These are phyloP conservation scores for Hericium coralloides DNA, from an alignment of 768 basidiomycete genomes.

Conservation along the genomic window DNA sequence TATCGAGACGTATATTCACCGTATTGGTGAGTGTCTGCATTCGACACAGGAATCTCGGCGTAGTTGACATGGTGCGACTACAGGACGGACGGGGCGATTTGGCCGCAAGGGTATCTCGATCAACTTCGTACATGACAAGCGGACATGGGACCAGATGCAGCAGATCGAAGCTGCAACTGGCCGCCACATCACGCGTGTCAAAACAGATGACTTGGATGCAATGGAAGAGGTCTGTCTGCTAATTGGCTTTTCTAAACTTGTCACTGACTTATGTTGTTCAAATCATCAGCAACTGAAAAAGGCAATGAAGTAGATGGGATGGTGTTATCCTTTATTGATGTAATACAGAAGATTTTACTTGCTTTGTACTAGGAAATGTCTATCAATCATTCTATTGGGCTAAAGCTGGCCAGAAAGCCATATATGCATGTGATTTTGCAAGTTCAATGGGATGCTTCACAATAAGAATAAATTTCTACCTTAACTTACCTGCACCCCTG, in stretches of 20 bases:
- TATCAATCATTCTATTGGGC: too few species aligned
- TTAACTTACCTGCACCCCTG: too few species aligned
- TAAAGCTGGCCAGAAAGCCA: too few species aligned
- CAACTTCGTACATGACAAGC: conserved; percentile 91
- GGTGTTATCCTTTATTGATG: too few species aligned
- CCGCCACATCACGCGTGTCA: conserved; percentile 74
- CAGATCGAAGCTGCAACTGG: conserved; percentile 75
- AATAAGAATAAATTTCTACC: too few species aligned
- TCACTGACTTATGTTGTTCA: neutral
- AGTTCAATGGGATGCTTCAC: too few species aligned
- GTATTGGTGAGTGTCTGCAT: conserved; percentile 62
- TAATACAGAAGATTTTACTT: too few species aligned
- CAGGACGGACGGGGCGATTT: conserved; percentile 96
- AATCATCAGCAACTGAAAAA: conserved; percentile 68
- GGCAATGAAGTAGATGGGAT: conserved; percentile 48
- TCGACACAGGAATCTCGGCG: neutral
- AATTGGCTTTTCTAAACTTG: neutral
- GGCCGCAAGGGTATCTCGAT: conserved; percentile 96
- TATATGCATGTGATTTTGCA: too few species aligned
- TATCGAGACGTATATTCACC: conserved; percentile 95
- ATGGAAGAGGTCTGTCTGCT: conserved; percentile 74
- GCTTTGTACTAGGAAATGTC: too few species aligned
- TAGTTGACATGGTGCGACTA: neutral
- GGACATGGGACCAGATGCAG: conserved; percentile 85
- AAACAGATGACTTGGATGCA: conserved; percentile 83